Evolutionary conservation across 257 asterid species (phyloP).

Genomic region (Nemophila menziesii): DNA sequence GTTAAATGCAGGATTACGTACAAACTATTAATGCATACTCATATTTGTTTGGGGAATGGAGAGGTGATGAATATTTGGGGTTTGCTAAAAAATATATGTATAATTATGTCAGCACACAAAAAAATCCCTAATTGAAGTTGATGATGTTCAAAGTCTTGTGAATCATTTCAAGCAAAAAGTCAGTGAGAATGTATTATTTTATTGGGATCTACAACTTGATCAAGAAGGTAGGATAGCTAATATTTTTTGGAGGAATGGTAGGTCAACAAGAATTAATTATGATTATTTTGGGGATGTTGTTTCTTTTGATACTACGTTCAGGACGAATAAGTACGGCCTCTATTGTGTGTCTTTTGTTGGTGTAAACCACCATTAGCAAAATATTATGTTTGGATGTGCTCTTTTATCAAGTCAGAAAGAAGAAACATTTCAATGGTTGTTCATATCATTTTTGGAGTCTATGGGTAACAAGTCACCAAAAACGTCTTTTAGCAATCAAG

Average conservation of each 20-base stretch:
- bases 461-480: background rate
- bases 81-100: background rate
- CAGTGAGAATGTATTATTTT: conserved; percentile 5
- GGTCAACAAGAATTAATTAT: conserved; percentile 6
- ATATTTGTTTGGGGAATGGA: too few relatives aligned
- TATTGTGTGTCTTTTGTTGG: too few relatives aligned
- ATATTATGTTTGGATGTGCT: too few relatives aligned
- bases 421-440: conserved; percentile 6
- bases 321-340: background rate
- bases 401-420: background rate
- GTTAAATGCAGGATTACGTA: too few relatives aligned
- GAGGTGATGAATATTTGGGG: background rate
- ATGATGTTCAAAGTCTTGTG: background rate
- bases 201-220: conserved; percentile 10
- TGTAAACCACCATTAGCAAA: too few relatives aligned
- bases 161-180: conserved; percentile 3
- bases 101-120: background rate
- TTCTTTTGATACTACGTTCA: conserved; percentile 2
- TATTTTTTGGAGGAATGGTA: conserved; percentile 6
- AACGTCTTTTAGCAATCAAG: too few relatives aligned
- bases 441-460: conserved; percentile 5
- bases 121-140: background rate
- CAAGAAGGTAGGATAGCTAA: conserved; percentile 1
- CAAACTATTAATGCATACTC: too few relatives aligned
- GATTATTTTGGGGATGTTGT: conserved; percentile 7